Evolutionary conservation across 2,329 filamentous ascomycete species (phyloP), one percentile per base, ranked within the genome.

Genomic region (Aspergillus aculeatus): DNA sequence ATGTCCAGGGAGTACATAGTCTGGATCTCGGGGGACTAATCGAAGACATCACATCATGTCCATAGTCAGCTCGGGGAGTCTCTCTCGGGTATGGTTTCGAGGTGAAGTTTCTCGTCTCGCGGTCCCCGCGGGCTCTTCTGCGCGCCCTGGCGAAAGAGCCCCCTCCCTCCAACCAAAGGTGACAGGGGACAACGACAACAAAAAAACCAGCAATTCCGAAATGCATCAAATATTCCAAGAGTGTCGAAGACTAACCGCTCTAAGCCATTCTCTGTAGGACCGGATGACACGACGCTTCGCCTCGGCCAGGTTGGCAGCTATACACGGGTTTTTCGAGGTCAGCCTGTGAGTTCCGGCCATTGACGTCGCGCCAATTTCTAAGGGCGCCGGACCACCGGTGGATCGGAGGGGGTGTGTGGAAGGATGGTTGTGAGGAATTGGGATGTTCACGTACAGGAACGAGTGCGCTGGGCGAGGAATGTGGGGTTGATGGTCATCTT

Each of bases 1-100:
- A 96, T 86, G 75, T 91, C 91, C 73, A 99, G 83, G 64, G 90
- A 90, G 86, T 99, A 99, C 92, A 98, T 96, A 63, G 87, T 90
- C 79, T 98, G 95, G 74, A 99, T 94, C 77, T 98, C 93, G 62
- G 95, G 94, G 47, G 92, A 92, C 95, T 99, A 75, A 62, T 29
- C 35, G 32, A 56, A 47, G 14, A n/a, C 5, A 38, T 51, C 49
- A 16, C 9, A 2, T 32, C 29, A 54, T 48, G 41, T 57, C 12
- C 16, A 16, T 35, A 3, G 26, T 29, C 31, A 52, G 58, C 44
- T 38, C 19, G 23, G 11, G 9, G 14, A 24, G 24, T 49, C 24
- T 5, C 19, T 55, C 21, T 24, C 26, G 10, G 6, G 26, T n/a
- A 29, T 10, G 7, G 10, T 29, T 9, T 29, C 26, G 26, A 9